Evolutionary conservation across 2,329 filamentous ascomycete genomes (phyloP).

Genomic region (Rhynchosporium graminicola): DNA sequence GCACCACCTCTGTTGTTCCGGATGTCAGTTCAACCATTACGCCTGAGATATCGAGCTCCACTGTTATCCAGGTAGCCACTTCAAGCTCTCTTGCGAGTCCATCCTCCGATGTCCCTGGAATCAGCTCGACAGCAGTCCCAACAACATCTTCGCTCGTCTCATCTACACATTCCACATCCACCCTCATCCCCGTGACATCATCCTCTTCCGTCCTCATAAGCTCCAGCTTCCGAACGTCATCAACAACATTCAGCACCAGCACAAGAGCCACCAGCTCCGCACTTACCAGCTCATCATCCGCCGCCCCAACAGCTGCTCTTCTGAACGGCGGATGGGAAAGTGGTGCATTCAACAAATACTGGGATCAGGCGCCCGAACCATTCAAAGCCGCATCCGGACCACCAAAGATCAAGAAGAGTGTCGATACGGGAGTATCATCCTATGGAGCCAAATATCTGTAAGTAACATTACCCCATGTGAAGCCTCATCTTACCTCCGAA

Average conservation of each 20-base stretch:
- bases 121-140: too few species aligned
- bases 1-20: too few species aligned
- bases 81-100: too few species aligned
- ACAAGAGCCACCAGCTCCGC: neutral
- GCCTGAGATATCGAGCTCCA: too few species aligned
- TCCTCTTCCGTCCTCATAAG: neutral
- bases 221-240: neutral
- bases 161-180: too few species aligned
- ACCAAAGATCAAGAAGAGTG: conserved; percentile 1
- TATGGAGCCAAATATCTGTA: neutral
- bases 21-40: too few species aligned
- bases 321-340: conserved; percentile 15
- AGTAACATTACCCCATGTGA: neutral
- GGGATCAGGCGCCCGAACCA: neutral
- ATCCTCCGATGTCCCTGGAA: too few species aligned
- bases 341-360: neutral
- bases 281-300: neutral
- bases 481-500: neutral
- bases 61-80: too few species aligned
- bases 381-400: neutral
- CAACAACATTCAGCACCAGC: conserved; percentile 14
- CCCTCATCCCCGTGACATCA: too few species aligned
- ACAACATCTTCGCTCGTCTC: too few species aligned
- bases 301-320: neutral
- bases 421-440: neutral